Evolutionary conservation across 2,329 filamentous ascomycete species (phyloP).

Genomic region (Graphiopsis chlorocephala): DNA sequence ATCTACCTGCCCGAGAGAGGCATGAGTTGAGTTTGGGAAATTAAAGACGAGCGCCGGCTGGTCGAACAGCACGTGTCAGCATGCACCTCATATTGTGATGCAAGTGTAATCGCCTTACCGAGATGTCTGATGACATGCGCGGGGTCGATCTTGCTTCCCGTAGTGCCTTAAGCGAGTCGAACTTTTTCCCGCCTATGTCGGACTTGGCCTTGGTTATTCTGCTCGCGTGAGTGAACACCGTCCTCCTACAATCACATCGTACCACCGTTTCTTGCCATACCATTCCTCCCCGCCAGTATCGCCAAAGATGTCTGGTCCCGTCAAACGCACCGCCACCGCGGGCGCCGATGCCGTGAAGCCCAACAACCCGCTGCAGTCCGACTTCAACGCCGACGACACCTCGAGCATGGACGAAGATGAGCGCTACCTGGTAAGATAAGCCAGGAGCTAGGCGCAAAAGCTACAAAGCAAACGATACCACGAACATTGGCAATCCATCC

Average conservation of each 20-base stretch:
- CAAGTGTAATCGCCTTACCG: neutral
- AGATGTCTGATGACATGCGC: neutral
- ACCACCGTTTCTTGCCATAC: neutral
- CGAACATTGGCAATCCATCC: slow-evolving; percentile 20
- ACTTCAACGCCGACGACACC: slow-evolving; percentile 29
- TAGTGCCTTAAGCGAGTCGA: neutral
- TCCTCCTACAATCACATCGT: neutral
- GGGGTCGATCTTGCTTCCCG: neutral
- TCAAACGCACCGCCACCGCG: slow-evolving; percentile 14
- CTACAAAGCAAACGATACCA: slow-evolving; percentile 4
- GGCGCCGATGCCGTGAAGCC: slow-evolving; percentile 24
- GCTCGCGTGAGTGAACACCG: slow-evolving; percentile 1
- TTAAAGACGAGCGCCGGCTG: neutral
- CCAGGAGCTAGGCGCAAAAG: slow-evolving; percentile 14
- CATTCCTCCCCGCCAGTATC: neutral
- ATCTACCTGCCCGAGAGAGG: neutral
- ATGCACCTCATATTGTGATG: neutral
- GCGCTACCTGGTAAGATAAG: slow-evolving; percentile 36
- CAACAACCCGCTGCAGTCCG: slow-evolving; percentile 34
- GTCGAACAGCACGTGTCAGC: neutral
- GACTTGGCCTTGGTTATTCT: neutral
- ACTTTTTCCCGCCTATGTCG: slow-evolving; percentile 12
- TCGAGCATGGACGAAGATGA: slow-evolving; percentile 37
- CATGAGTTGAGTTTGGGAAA: neutral
- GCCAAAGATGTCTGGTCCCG: slow-evolving; percentile 9